Conservation (phyloP, 2,329 filamentous ascomycete species). For the Sclerotinia glacialis region DNA sequence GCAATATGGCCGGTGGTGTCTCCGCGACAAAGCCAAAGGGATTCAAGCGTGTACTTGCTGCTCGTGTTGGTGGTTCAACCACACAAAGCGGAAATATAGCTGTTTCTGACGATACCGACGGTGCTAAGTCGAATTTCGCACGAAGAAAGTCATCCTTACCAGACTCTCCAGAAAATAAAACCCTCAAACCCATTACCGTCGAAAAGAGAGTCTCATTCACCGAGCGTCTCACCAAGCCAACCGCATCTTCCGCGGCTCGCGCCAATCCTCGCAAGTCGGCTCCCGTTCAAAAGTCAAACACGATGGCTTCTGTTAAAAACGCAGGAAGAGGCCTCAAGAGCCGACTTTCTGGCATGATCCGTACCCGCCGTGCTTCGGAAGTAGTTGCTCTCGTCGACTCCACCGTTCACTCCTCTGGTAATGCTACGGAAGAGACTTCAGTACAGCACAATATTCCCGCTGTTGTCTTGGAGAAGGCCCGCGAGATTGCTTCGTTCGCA, state of each 20-base stretch:
- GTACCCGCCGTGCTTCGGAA: neutral
- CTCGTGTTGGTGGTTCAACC: neutral
- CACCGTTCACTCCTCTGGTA: neutral
- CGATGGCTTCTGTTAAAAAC: slow-evolving; percentile 15
- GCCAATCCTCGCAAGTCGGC: neutral
- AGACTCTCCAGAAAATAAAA: slow-evolving; percentile 6
- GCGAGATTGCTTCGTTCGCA: neutral
- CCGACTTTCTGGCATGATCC: slow-evolving; percentile 16
- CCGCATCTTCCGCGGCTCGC: slow-evolving; percentile 1
- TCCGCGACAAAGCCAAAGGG: neutral
- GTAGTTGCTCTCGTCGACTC: too few relatives aligned
- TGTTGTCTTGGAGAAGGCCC: neutral
- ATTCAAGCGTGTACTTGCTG: neutral
- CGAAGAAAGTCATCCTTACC: neutral
- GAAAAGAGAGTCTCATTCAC: neutral
- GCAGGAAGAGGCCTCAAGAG: slow-evolving; percentile 20
- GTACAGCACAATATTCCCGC: too few relatives aligned
- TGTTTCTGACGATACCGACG: neutral
- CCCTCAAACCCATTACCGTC: neutral
- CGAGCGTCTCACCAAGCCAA: slow-evolving; percentile 1
- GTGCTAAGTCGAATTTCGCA: neutral
- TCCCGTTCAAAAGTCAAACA: neutral
- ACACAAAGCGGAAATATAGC: too few relatives aligned
- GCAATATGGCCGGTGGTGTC: neutral
- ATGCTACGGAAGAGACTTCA: neutral